A percentile compares a stretch with the other conserved stretches of the same genome.
These are phyloP conservation scores for Biscogniauxia mediterranea DNA, from an alignment of 2,329 filamentous ascomycete species.

Conservation along the genomic window DNA sequence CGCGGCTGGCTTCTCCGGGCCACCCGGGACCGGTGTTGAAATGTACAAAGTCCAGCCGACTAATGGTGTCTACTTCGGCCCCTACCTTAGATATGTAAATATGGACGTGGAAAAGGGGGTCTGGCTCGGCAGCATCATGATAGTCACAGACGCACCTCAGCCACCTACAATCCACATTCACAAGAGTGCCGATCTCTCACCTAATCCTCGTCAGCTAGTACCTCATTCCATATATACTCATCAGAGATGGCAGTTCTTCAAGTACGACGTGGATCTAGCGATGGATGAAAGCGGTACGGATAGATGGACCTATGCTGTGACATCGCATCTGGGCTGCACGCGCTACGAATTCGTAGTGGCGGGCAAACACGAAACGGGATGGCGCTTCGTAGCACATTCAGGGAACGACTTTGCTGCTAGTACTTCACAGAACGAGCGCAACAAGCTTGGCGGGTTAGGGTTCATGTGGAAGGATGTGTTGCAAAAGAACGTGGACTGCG, in stretches of 20 bases:
- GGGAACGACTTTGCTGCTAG: conserved; percentile 93
- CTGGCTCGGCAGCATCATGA: conserved; percentile 91
- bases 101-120: conserved; percentile 91
- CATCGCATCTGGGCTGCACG: conserved; percentile 95
- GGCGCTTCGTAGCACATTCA: conserved; percentile 94
- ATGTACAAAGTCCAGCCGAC: conserved; percentile 92
- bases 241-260: conserved; percentile 93
- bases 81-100: conserved; percentile 92
- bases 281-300: conserved; percentile 82
- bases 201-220: conserved; percentile 85
- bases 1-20: conserved; percentile 79
- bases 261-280: conserved; percentile 84
- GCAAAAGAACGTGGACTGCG: conserved; percentile 94
- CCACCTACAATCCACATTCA: conserved; percentile 96
- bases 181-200: conserved; percentile 83
- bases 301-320: conserved; percentile 98
- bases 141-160: conserved; percentile 87
- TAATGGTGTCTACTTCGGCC: conserved; percentile 97
- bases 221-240: conserved; percentile 82
- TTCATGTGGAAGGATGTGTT: conserved; percentile 99
- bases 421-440: conserved; percentile 81
- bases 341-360: conserved; percentile 96
- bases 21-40: conserved; percentile 86
- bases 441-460: conserved; percentile 81
- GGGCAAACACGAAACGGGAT: conserved; percentile 83